Conservation (phyloP, 495 filamentous ascomycete genomes). For the Alectoria sarmentosa region DNA sequence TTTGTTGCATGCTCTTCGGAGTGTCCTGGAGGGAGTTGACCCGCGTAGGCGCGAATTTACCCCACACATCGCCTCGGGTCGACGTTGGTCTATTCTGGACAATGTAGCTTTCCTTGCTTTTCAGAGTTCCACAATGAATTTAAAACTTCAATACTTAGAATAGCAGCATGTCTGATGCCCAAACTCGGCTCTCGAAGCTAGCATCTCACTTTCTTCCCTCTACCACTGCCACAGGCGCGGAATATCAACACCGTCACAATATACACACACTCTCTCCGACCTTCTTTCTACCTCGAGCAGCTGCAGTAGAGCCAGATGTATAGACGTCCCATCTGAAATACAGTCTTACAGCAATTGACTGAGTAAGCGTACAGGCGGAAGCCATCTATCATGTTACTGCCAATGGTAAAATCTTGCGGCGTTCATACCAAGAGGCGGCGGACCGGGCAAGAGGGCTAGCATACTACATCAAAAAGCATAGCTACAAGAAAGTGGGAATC, state of each 20-base stretch:
- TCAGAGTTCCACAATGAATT: not conserved
- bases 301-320: slow-evolving; percentile 81
- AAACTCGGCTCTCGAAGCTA: slow-evolving; percentile 53
- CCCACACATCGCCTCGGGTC: slow-evolving; percentile 3
- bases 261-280: slow-evolving; percentile 82
- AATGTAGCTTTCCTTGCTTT: not conserved
- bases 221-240: slow-evolving; percentile 29
- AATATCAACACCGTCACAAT: slow-evolving; percentile 50
- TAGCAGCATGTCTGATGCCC: slow-evolving; percentile 46
- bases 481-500: slow-evolving; percentile 66
- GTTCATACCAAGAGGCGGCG: slow-evolving; percentile 73
- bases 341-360: not conserved
- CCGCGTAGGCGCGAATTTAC: slow-evolving; percentile 10
- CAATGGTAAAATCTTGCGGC: slow-evolving; percentile 62
- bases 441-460: slow-evolving; percentile 80
- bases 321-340: not conserved
- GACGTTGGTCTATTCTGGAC: not conserved
- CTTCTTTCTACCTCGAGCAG: slow-evolving; percentile 80
- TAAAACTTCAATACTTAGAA: not conserved
- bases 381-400: slow-evolving; percentile 86
- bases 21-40: not conserved
- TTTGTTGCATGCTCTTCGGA: not conserved
- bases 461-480: slow-evolving; percentile 72
- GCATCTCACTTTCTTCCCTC: slow-evolving; percentile 52
- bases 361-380: slow-evolving; percentile 44